phyloP scores from a whole-genome alignment of 2,329 filamentous ascomycete genomes.

The Apiospora arundinis region DNA sequence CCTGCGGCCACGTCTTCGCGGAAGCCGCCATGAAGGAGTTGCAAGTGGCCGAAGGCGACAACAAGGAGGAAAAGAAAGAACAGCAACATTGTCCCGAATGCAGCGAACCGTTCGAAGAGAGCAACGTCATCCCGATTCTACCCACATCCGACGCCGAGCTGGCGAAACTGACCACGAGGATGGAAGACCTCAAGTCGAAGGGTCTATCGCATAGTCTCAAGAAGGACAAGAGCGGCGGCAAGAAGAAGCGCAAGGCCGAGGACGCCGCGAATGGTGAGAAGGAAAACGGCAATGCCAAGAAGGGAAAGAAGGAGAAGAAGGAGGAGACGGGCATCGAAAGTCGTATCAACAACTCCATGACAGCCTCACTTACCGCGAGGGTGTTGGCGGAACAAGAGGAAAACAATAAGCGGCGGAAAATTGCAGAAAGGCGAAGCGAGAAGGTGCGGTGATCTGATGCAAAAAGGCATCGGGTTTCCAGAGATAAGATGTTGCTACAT shows the following conservation, averaged over 20 bases:
- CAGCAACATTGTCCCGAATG: constrained; percentile 72
- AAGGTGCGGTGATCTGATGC: constrained; percentile 1
- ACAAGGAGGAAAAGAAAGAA: constrained; percentile 21
- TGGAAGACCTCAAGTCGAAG: constrained; percentile 23
- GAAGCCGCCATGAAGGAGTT: constrained; percentile 86
- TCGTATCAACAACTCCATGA: constrained; percentile 87
- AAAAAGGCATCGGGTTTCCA: neutral
- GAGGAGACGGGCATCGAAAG: constrained; percentile 46
- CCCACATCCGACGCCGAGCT: constrained; percentile 75
- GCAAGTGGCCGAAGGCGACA: constrained; percentile 29
- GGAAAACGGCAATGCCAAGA: constrained; percentile 50
- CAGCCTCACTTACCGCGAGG: constrained; percentile 83
- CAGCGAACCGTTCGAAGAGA: constrained; percentile 72
- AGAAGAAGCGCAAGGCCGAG: constrained; percentile 66
- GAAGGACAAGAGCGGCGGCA: constrained; percentile 70
- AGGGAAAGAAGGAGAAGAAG: constrained; percentile 49
- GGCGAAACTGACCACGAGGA: constrained; percentile 66
- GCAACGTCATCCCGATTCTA: constrained; percentile 84
- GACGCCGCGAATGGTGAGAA: constrained; percentile 32
- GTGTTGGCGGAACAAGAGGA: constrained; percentile 88
- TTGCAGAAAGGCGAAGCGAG: constrained; percentile 48
- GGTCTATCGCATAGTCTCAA: constrained; percentile 88
- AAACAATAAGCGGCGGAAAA: constrained; percentile 77
- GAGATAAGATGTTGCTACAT: neutral
- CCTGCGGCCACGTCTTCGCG: constrained; percentile 93